Percentiles rank a stretch among this genome's conserved stretches.
Evolutionary conservation across 352 stramenopile species (phyloP).

Genomic region (Pythium dissimile): DNA sequence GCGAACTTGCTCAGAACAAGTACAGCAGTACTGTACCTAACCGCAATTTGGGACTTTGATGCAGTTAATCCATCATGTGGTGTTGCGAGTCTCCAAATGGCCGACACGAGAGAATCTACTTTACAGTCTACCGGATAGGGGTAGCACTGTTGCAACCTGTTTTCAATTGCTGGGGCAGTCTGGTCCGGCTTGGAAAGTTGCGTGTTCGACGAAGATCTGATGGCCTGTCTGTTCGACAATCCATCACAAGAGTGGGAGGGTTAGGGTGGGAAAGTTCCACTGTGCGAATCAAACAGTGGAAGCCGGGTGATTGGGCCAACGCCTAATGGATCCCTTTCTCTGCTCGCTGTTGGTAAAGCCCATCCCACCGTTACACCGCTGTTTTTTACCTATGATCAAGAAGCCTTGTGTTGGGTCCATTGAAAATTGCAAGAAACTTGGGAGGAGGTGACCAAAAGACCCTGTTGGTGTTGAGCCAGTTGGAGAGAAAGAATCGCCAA

Average conservation of each 20-base stretch:
- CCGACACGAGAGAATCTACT: too few relatives aligned
- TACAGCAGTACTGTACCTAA: too few relatives aligned
- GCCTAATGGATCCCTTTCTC: neutral
- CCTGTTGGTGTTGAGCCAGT: conserved; percentile 1
- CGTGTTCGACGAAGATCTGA: conserved; percentile 8
- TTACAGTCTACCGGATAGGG: too few relatives aligned
- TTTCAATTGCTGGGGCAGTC: too few relatives aligned
- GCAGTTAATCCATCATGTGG: too few relatives aligned
- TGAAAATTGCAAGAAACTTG: neutral
- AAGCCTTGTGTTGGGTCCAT: conserved; percentile 4
- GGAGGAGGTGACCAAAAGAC: neutral
- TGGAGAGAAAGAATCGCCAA: neutral
- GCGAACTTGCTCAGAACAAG: too few relatives aligned
- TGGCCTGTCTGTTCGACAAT: conserved; percentile 12
- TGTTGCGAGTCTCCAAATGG: too few relatives aligned
- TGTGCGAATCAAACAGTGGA: conserved; percentile 26
- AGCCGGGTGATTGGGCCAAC: conserved; percentile 12
- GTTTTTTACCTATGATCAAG: conserved; percentile 10
- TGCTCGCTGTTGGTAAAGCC: neutral
- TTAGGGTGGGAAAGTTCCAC: conserved; percentile 14
- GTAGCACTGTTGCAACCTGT: too few relatives aligned
- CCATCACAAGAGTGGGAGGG: conserved; percentile 22
- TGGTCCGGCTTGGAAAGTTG: neutral
- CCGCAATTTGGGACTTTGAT: too few relatives aligned
- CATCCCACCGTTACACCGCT: conserved; percentile 11